Base-by-base conservation (phyloP, 2,329 filamentous ascomycete genomes). In the Pseudohalonectria lignicola region DNA sequence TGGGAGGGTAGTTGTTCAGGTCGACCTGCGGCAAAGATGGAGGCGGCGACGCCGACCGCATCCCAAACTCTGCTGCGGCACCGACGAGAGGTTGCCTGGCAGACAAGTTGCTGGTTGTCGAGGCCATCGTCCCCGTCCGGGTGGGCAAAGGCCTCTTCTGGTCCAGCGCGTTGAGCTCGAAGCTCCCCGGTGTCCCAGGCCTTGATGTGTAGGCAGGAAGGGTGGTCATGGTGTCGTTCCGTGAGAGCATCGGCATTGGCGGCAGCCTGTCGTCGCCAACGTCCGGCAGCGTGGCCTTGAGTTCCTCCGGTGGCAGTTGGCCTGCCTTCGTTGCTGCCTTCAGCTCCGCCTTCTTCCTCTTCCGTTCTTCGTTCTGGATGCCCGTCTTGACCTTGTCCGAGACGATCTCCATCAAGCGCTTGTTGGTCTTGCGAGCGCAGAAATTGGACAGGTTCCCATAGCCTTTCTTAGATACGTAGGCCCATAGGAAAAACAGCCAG, bases 341-440 rank as follows among this genome's bases (percentile, higher is more conserved):
- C 19, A 60, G 40, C 44, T 70, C 71, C 1, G 64, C 68, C 50
- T 65, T 73, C 18, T 62, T 61, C 48, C 70, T 67, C 49, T 70
- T 74, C 43, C 67, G 69, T 54, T 82, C 79, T 38, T 92, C 82
- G 49, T 87, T 86, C 37, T 80, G 82, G 19, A 96, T 63, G 0
- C 87, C 90, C 57, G 86, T 88, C 61, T 92, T 86, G 50, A 94
- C 84, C 62, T 92, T 95, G 50, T 69, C 74, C 39, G 79, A 78
- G 4, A 96, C 88, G 47, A 96, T 92, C 48, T 78, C 78, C 53
- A 82, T 82, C 47, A 98, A 69, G 47, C 87, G 72, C 50, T 76
- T 80, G 61, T 94, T 93, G 55, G 94, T 81, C 64, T 96, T 96
- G 33, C 87, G 81, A 44, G 85, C 82, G 56, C 92, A 96, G 62